These are phyloP conservation scores for Zygosaccharomyces lentus DNA, from an alignment of 805 yeast genomes.

Conservation along the genomic window DNA sequence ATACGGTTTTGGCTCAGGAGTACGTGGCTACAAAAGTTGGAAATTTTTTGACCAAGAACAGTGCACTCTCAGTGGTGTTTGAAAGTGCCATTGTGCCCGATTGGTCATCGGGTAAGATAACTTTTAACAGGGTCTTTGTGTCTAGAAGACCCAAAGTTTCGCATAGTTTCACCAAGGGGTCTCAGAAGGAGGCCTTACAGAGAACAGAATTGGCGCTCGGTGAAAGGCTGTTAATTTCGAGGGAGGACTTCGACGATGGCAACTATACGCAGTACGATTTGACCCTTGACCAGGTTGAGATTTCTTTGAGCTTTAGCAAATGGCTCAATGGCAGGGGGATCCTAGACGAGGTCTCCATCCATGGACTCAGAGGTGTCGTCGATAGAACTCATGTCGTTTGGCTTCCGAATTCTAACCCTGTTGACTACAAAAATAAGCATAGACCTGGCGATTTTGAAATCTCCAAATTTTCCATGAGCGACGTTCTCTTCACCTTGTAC, in stretches of 20 bases:
- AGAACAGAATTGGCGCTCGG: constrained; percentile 41
- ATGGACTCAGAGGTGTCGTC: constrained; percentile 86
- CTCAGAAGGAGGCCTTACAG: constrained; percentile 66
- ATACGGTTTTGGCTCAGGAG: constrained; percentile 57
- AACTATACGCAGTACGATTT: constrained; percentile 94
- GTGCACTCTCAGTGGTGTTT: constrained; percentile 78
- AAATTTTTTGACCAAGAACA: constrained; percentile 74
- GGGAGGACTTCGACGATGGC: constrained; percentile 67
- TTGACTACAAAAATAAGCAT: constrained; percentile 67
- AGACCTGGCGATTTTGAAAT: constrained; percentile 92
- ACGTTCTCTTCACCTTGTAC: constrained; percentile 70
- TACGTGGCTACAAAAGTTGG: constrained; percentile 79
- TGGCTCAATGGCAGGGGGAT: constrained; percentile 92
- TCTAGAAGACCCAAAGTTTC: constrained; percentile 66
- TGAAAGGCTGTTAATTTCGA: constrained; percentile 30
- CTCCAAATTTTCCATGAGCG: constrained; percentile 76
- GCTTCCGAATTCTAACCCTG: constrained; percentile 78
- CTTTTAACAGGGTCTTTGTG: constrained; percentile 79
- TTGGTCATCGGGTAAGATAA: constrained; percentile 83
- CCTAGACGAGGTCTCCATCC: constrained; percentile 69
- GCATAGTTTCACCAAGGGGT: constrained; percentile 59
- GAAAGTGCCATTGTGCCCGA: constrained; percentile 94
- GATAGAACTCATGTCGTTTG: constrained; percentile 86
- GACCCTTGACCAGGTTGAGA: constrained; percentile 77
- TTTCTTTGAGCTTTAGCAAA: constrained; percentile 73